phyloP scores from a whole-genome alignment of 495 filamentous ascomycete species.

The Podospora pseudopauciseta region DNA sequence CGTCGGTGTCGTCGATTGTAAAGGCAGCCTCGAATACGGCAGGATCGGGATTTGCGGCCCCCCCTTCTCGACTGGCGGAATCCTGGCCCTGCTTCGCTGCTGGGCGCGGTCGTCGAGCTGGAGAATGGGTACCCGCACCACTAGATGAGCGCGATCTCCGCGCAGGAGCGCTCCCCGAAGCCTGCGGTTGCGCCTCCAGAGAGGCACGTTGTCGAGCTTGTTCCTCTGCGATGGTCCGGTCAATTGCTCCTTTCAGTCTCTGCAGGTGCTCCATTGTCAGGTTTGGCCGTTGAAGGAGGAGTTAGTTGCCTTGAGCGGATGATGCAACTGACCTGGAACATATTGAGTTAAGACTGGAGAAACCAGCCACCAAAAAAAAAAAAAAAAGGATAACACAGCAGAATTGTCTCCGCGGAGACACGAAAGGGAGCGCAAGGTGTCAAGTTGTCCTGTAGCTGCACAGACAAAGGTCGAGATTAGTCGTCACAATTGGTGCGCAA shows the following conservation, averaged over 20 bases:
- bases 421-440: neutral
- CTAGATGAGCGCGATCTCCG: slow-evolving; percentile 53
- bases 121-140: slow-evolving; percentile 30
- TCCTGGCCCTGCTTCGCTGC: slow-evolving; percentile 49
- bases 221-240: slow-evolving; percentile 83
- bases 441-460: neutral
- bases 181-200: slow-evolving; percentile 30
- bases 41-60: slow-evolving; percentile 61
- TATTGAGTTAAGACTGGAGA: slow-evolving; percentile 15
- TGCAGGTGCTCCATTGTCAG: slow-evolving; percentile 34
- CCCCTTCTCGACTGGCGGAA: slow-evolving; percentile 32
- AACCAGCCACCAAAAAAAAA: neutral
- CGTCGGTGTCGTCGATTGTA: slow-evolving; percentile 70
- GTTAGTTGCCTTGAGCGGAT: neutral
- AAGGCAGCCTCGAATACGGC: slow-evolving; percentile 81
- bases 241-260: slow-evolving; percentile 83
- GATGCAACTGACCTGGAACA: slow-evolving; percentile 36
- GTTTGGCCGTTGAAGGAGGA: neutral
- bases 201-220: slow-evolving; percentile 66
- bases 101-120: slow-evolving; percentile 41
- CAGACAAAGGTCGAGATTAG: neutral
- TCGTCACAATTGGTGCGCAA: neutral
- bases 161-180: slow-evolving; percentile 47
- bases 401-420: neutral
- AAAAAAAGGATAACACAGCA: neutral